Percentiles rank a stretch among this genome's conserved stretches.
Conservation (phyloP, 768 basidiomycete genomes). For the Roridomyces roridus region DNA sequence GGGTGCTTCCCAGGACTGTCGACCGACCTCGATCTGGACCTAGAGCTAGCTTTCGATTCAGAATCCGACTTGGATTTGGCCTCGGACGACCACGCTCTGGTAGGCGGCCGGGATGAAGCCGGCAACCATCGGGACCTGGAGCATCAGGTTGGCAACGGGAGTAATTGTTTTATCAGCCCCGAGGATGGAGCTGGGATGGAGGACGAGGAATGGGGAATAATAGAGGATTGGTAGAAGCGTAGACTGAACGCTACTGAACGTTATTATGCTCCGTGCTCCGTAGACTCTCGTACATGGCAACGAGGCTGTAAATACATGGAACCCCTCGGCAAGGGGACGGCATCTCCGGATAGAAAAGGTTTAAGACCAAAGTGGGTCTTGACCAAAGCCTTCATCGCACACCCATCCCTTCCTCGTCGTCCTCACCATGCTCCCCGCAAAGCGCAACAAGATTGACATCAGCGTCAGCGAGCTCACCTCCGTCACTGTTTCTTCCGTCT, state of each 20-base stretch:
- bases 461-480: slow-evolving; percentile 63
- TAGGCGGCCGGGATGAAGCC: slow-evolving; percentile 10
- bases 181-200: slow-evolving; percentile 12
- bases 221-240: slow-evolving; percentile 15
- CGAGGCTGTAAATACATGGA: background rate
- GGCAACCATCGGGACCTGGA: slow-evolving; percentile 7
- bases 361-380: slow-evolving; percentile 28
- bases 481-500: no score
- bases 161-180: background rate
- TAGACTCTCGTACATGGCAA: slow-evolving; percentile 8
- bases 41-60: slow-evolving; percentile 24
- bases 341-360: slow-evolving; percentile 16
- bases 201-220: slow-evolving; percentile 4
- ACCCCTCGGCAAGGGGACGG: slow-evolving; percentile 1
- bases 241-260: background rate
- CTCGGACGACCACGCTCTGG: slow-evolving; percentile 18
- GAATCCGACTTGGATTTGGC: slow-evolving; percentile 21
- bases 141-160: slow-evolving; percentile 18
- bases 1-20: slow-evolving; percentile 22
- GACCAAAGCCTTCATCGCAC: slow-evolving; percentile 25
- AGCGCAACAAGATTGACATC: slow-evolving; percentile 93
- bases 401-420: slow-evolving; percentile 35
- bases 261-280: background rate
- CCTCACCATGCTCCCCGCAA: slow-evolving; percentile 68
- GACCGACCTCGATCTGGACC: slow-evolving; percentile 15